Evolutionary conservation across 176 grass and related monocot genomes (phyloP).

Genomic region (Cenchrus purpureus): DNA sequence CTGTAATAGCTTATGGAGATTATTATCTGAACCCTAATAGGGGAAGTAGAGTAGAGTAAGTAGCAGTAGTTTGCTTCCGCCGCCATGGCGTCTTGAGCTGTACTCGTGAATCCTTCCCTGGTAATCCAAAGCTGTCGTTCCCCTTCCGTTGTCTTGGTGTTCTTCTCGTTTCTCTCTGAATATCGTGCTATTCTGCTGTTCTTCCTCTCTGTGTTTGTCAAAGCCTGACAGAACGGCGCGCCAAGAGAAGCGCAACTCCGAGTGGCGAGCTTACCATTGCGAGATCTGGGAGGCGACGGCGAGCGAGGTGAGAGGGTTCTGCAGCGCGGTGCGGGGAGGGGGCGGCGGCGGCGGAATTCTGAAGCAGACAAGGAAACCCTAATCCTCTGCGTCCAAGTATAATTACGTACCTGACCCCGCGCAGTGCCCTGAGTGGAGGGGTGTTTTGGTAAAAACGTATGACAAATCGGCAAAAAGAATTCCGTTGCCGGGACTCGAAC

Average conservation of each 20-base stretch:
- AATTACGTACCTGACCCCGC: conserved; percentile 20
- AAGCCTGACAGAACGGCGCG: no score
- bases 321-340: not conserved
- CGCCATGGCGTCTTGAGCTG: no score
- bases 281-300: conserved; percentile 23
- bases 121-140: no score
- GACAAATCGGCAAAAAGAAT: not conserved
- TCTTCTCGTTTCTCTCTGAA: no score
- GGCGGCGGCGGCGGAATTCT: conserved; percentile 29
- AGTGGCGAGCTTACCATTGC: conserved; percentile 50
- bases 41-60: no score
- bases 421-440: fast-evolving
- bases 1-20: no score
- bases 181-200: no score
- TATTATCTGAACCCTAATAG: no score
- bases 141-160: no score
- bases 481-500: conserved; percentile 83
- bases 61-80: no score
- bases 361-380: conserved; percentile 41
- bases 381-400: conserved; percentile 1
- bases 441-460: not conserved
- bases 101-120: no score
- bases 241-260: not conserved
- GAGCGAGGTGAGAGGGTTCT: not conserved
- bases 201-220: no score